A percentile compares a stretch with the other conserved stretches of the same genome.
These are phyloP conservation scores for Pythium vanterpoolii DNA, from an alignment of 352 stramenopile species.

Conservation along the genomic window DNA sequence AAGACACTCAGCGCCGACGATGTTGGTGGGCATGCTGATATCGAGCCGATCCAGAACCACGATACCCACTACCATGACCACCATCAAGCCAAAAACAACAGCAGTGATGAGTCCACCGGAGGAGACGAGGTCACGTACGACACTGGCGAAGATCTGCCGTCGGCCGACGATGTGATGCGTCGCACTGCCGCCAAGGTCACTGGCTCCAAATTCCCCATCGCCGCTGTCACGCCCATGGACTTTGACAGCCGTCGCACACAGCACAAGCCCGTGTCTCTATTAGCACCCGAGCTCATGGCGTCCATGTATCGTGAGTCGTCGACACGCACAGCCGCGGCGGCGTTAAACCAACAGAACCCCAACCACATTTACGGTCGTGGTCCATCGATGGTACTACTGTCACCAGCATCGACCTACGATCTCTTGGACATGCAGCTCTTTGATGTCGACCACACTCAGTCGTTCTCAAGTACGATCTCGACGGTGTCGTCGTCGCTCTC, in stretches of 20 bases:
- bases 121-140: slow-evolving; percentile 1
- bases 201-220: neutral
- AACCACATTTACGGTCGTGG: slow-evolving; percentile 9
- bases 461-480: slow-evolving; percentile 18
- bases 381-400: slow-evolving; percentile 18
- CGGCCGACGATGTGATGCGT: slow-evolving; percentile 15
- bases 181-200: slow-evolving; percentile 14
- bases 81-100: neutral
- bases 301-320: slow-evolving; percentile 12
- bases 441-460: slow-evolving; percentile 12
- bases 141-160: slow-evolving; percentile 12
- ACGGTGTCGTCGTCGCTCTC: slow-evolving; percentile 22
- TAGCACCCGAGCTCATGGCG: slow-evolving; percentile 11
- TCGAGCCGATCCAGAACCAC: neutral
- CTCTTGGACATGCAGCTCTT: slow-evolving; percentile 13
- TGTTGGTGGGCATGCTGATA: neutral
- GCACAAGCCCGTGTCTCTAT: slow-evolving; percentile 14
- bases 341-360: neutral
- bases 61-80: neutral
- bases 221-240: slow-evolving; percentile 1
- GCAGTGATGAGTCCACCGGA: neutral
- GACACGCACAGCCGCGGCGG: neutral
- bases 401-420: slow-evolving; percentile 9
- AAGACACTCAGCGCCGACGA: slow-evolving; percentile 8
- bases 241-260: neutral